Percentiles rank a stretch among this genome's conserved stretches.
Conservation (phyloP, 2,329 filamentous ascomycete genomes). For the Dothistroma septosporum region DNA sequence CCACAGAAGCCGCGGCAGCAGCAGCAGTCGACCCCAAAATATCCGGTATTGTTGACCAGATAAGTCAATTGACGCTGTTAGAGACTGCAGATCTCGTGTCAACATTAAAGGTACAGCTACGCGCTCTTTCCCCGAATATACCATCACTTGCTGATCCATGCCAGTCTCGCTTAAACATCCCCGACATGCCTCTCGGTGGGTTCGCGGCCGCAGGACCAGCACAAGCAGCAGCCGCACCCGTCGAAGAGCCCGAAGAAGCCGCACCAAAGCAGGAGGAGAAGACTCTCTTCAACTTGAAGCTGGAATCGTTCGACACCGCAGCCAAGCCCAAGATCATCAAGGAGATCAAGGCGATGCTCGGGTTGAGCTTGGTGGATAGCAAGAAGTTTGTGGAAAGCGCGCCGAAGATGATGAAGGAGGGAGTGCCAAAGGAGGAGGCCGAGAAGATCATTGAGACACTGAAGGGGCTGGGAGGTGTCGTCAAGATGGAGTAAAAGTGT, state of each 20-base stretch:
- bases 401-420: conserved; percentile 98
- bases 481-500: conserved; percentile 71
- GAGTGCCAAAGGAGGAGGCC: conserved; percentile 95
- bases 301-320: conserved; percentile 79
- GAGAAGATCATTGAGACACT: conserved; percentile 96
- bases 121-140: neutral
- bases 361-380: conserved; percentile 93
- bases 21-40: conserved; percentile 76
- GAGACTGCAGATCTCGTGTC: conserved; percentile 96
- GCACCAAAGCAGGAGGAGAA: conserved; percentile 85
- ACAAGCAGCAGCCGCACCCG: conserved; percentile 56
- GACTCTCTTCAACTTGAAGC: conserved; percentile 95
- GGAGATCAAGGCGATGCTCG: conserved; percentile 95
- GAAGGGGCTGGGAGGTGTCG: conserved; percentile 88
- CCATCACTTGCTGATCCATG: conserved; percentile 1
- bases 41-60: conserved; percentile 90
- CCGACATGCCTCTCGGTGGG: conserved; percentile 90
- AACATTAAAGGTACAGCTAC: conserved; percentile 73
- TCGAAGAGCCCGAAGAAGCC: conserved; percentile 74
- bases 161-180: conserved; percentile 94
- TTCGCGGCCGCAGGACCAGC: conserved; percentile 68
- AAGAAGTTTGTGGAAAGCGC: conserved; percentile 99
- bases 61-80: conserved; percentile 93
- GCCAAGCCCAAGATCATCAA: conserved; percentile 99
- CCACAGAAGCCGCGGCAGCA: conserved; percentile 62